Evolutionary conservation across 2,329 filamentous ascomycete species (phyloP).

Genomic region (Chrysoporthe deuterocubensis): DNA sequence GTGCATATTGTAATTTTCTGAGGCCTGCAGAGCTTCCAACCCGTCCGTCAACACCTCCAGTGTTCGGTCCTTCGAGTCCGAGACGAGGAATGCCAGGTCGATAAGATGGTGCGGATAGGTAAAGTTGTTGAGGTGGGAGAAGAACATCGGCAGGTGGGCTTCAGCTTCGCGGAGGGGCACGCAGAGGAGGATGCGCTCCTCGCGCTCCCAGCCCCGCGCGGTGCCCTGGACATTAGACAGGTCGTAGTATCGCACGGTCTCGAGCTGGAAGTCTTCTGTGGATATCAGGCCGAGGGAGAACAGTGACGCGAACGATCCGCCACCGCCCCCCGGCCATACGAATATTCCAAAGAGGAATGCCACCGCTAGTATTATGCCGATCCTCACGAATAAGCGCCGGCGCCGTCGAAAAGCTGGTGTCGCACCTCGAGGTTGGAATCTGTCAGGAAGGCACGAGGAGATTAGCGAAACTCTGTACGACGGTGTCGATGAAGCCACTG

Average conservation of each 20-base stretch:
- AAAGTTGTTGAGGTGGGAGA: slow-evolving; percentile 93
- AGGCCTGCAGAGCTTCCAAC: slow-evolving; percentile 77
- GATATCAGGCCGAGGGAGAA: slow-evolving; percentile 74
- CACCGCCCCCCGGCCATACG: slow-evolving; percentile 63
- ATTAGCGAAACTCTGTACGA: slow-evolving; percentile 29
- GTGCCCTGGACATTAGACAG: slow-evolving; percentile 89
- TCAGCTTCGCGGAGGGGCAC: slow-evolving; percentile 93
- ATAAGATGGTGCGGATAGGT: slow-evolving; percentile 97
- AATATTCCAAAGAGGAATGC: slow-evolving; percentile 73
- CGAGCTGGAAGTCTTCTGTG: slow-evolving; percentile 75
- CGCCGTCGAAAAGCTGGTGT: slow-evolving; percentile 72
- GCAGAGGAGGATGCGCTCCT: slow-evolving; percentile 93
- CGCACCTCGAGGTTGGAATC: slow-evolving; percentile 84
- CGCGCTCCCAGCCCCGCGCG: slow-evolving; percentile 91
- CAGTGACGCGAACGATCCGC: slow-evolving; percentile 62
- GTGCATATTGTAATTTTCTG: slow-evolving; percentile 77
- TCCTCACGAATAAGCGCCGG: slow-evolving; percentile 71
- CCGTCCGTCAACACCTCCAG: slow-evolving; percentile 74
- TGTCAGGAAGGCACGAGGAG: slow-evolving; percentile 42
- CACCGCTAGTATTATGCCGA: slow-evolving; percentile 63
- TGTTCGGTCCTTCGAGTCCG: slow-evolving; percentile 94
- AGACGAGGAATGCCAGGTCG: slow-evolving; percentile 94
- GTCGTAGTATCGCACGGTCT: slow-evolving; percentile 97
- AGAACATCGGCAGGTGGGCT: slow-evolving; percentile 95
- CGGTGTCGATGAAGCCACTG: slow-evolving; percentile 1